phyloP scores from a whole-genome alignment of 1,139 yeast species.

The Yamadazyma atmosphaerica region DNA sequence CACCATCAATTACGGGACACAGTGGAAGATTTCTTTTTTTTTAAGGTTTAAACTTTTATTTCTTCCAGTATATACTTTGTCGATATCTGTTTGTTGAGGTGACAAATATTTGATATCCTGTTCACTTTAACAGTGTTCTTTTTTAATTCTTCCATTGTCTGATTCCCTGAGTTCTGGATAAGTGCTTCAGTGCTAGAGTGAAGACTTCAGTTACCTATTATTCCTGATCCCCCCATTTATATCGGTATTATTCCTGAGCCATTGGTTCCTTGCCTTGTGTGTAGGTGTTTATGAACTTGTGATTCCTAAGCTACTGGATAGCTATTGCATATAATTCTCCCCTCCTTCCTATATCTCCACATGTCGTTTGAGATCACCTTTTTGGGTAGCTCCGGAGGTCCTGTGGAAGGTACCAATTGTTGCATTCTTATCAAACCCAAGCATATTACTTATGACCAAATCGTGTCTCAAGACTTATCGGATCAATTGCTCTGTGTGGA shows the following conservation, averaged over 20 bases:
- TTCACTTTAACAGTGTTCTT: not conserved
- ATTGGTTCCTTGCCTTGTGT: no score
- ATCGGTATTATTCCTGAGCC: no score
- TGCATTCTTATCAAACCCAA: slow-evolving; percentile 64
- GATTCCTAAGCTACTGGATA: not conserved
- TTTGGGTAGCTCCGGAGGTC: slow-evolving; percentile 80
- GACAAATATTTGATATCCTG: no score
- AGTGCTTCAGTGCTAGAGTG: no score
- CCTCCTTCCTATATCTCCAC: not conserved
- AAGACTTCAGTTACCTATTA: no score
- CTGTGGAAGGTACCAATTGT: slow-evolving; percentile 66
- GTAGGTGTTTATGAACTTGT: no score
- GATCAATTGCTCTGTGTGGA: slow-evolving; percentile 63
- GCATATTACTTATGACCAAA: slow-evolving; percentile 33
- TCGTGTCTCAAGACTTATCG: slow-evolving; percentile 24
- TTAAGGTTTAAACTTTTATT: no score
- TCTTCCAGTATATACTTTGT: no score
- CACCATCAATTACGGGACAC: not conserved
- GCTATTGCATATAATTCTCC: not conserved
- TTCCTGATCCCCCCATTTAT: no score
- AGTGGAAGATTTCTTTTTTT: not conserved
- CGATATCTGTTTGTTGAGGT: no score
- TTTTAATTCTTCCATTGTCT: not conserved
- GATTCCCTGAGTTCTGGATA: no score
- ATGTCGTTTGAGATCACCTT: slow-evolving; percentile 47